Evolutionary conservation across 176 grass and related monocot species (phyloP).

Genomic region (Triticum dicoccoides): DNA sequence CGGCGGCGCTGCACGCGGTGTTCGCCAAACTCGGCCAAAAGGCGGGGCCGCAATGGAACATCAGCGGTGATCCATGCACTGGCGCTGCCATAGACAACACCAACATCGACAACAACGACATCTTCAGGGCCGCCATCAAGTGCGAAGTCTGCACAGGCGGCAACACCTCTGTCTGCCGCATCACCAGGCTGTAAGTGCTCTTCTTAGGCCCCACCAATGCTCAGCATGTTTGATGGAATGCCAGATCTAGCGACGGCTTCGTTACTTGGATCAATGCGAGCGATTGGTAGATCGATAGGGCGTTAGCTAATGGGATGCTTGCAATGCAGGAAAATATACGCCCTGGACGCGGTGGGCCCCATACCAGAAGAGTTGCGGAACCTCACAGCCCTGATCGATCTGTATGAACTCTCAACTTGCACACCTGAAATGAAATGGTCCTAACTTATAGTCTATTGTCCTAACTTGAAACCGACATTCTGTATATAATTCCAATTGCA

Average conservation of each 20-base stretch:
- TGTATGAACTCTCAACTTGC: slow-evolving; percentile 42
- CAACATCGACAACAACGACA: neutral
- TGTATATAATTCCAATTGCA: neutral
- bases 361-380: slow-evolving; percentile 66
- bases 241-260: neutral
- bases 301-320: neutral
- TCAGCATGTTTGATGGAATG: neutral
- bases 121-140: slow-evolving; percentile 55
- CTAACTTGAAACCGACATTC: neutral
- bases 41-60: slow-evolving; percentile 62
- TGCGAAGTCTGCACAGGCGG: slow-evolving; percentile 46
- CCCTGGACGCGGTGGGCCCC: slow-evolving; percentile 23
- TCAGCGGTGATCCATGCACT: slow-evolving; percentile 83
- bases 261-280: neutral
- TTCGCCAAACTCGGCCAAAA: slow-evolving; percentile 42
- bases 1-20: slow-evolving; percentile 54
- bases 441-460: neutral
- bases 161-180: slow-evolving; percentile 62
- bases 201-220: neutral
- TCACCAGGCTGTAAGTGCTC: slow-evolving; percentile 51
- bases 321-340: slow-evolving; percentile 47
- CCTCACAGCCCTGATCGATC: slow-evolving; percentile 52
- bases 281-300: no score
- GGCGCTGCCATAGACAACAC: slow-evolving; percentile 54
- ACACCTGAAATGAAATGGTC: neutral